Base-by-base conservation (phyloP, 768 basidiomycete genomes). In the Lactarius sanguifluus region DNA sequence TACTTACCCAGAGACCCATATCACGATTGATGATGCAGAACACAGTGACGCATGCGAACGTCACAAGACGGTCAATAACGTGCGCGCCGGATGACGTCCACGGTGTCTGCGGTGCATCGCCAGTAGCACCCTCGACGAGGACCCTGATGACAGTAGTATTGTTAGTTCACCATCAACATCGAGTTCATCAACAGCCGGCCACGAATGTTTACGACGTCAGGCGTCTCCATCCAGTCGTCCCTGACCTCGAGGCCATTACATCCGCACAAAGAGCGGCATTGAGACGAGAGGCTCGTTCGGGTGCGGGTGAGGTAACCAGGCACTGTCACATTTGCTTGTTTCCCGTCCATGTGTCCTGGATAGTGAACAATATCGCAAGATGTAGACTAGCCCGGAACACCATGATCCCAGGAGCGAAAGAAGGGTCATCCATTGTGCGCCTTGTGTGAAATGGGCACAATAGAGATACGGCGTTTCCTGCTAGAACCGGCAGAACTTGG, bases 181-280 rank as follows among this genome's bases (percentile, higher is more conserved):
- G 15, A 40, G 38, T 4, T 15, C 38, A 40, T 40, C 7, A 8
- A 28, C 34, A 36, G 59, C 23, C 20, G 34, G 41, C n/a, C 30
- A n/a, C 10, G 38, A 59, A 60, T 38, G 23, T 61, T 50, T 56
- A 61, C 54, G 56, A 32, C 38, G 56, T 62, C 23, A 7, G 32
- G 45, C n/a, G 45, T 40, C 55, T 34, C 36, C 54, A 47, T 61
- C 32, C 55, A 32, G 40, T 25, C 9, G 34, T 57, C 45, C 18
- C 23, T 36, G 23, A 20, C 23, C 59, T 36, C 32, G 16, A 55
- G 54, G 36, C n/a, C 36, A 10, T 57, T n/a, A 62, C 25, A n/a
- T 62, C 61, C 66, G 66, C 61, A 59, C 61, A 52, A 67, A 15
- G 28, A 32, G 45, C 43, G 28, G 41, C 56, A 18, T n/a, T 28